phyloP scores from a whole-genome alignment of 2,329 filamentous ascomycete genomes.

The Ophiostoma angusticollis region DNA sequence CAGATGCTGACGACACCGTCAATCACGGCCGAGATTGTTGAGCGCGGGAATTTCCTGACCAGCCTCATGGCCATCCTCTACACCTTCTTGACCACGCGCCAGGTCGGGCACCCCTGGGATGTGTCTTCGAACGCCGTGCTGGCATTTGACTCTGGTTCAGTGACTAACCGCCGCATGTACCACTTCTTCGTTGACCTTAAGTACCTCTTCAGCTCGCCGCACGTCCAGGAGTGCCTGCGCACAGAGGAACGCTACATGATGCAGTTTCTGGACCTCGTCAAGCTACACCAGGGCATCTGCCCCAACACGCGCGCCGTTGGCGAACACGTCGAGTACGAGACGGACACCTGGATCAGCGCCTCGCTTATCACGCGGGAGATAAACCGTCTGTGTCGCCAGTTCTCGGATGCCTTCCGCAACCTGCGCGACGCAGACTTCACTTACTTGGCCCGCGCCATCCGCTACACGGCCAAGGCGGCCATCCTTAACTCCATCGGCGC shows the following conservation, averaged over 20 bases:
- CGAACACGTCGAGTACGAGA: conserved; percentile 96
- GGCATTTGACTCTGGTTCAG: conserved; percentile 85
- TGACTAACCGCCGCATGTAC: conserved; percentile 90
- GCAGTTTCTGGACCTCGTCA: conserved; percentile 91
- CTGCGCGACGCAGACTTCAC: conserved; percentile 49
- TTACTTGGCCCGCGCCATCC: conserved; percentile 58
- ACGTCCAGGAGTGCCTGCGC: conserved; percentile 75
- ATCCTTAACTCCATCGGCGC: conserved; percentile 79
- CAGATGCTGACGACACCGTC: conserved; percentile 96
- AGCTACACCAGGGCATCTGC: conserved; percentile 92
- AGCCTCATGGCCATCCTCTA: conserved; percentile 93
- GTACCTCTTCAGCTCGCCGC: conserved; percentile 76
- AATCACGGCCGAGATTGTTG: conserved; percentile 90
- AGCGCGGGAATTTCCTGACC: conserved; percentile 89
- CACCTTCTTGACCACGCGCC: conserved; percentile 88
- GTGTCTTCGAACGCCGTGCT: conserved; percentile 76
- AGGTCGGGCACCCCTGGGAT: conserved; percentile 87
- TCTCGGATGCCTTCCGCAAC: conserved; percentile 74
- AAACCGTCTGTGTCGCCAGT: conserved; percentile 78
- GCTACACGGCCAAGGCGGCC: conserved; percentile 65
- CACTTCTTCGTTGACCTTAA: conserved; percentile 95
- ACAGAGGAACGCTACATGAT: conserved; percentile 76
- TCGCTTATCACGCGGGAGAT: conserved; percentile 91
- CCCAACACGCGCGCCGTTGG: conserved; percentile 85
- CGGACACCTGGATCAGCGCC: conserved; percentile 94